Evolutionary conservation across 306 rosid species (phyloP), one percentile per base, ranked within the genome.

Genomic region (Quercus mongolica): DNA sequence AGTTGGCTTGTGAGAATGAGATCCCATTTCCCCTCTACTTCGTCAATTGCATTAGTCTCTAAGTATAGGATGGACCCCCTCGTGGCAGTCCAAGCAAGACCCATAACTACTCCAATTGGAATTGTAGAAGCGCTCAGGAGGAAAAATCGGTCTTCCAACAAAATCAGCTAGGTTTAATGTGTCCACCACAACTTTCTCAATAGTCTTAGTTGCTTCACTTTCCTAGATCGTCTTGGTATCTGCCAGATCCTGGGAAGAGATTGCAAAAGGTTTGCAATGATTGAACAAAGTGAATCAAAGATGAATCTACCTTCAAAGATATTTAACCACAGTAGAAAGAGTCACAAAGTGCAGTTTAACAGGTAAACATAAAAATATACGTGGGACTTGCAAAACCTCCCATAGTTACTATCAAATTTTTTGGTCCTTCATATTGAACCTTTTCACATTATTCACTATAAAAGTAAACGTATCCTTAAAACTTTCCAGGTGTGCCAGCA

Each of bases 11-110:
- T 93, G 78, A 83, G 25, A 65, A 87, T 83, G 9, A 96, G 90
- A 4, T 91, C 75, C 59, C 94, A 97, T 86, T 93, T 96, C 33
- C 96, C 97, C 35, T 96, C 98, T 81, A 88, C 94, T 89, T 93
- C 88, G 81, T 96, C 98, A 77, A 91, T 79, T 54, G 82, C 76
- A 65, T 91, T 88, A 26, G 99, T 96, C 86, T 96, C 99, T 77
- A 96, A 87, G 82, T 96, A 96, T 61, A 96, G 87, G 1, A 98
- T 96, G 74, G 98, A 96, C 56, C 99, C 99, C 20, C 99, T 98
- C 98, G 90, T 93, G 75, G 99, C 90, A 51, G 99, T 93, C 99
- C 98, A 93, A 63, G 99, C 96, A 73, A 96, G 98, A 81, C 98
- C 99, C 98, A 96, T 91, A 44, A 96, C 99, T 28, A 96, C 99